Conservation (phyloP, 345 rosid species). For the Salix caprea region DNA sequence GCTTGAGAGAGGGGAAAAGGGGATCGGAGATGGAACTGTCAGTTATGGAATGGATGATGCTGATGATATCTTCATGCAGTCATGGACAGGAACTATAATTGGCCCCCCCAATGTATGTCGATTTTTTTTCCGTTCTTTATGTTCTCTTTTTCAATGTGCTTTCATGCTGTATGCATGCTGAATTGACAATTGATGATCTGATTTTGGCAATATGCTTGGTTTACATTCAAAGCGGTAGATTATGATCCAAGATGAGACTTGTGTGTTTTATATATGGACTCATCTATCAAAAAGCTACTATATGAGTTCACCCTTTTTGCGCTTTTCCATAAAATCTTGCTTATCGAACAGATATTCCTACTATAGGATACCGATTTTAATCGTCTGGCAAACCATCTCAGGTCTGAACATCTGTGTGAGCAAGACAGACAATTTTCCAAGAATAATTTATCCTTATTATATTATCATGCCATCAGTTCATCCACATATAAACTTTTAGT, state of each 20-base stretch:
- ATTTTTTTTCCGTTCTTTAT: background rate
- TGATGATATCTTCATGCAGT: slow-evolving; percentile 90
- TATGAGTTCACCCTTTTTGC: background rate
- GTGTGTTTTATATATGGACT: background rate
- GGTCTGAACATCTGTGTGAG: background rate
- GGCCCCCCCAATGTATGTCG: slow-evolving; percentile 60
- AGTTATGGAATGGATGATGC: slow-evolving; percentile 99
- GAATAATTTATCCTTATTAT: background rate
- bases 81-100: slow-evolving; percentile 81
- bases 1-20: slow-evolving; percentile 78
- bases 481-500: background rate
- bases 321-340: background rate
- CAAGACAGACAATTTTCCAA: background rate
- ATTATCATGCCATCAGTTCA: background rate
- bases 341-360: background rate
- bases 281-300: background rate
- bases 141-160: background rate
- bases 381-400: background rate
- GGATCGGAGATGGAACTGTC: slow-evolving; percentile 94
- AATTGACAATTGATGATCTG: background rate
- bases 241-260: background rate
- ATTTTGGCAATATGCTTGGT: background rate
- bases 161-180: background rate
- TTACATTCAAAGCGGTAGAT: background rate
- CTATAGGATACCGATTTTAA: background rate